Evolutionary conservation across 1,284 basidiomycete genomes (phyloP), one percentile per base, ranked within the genome.

Genomic region (Kwoniella shivajii): DNA sequence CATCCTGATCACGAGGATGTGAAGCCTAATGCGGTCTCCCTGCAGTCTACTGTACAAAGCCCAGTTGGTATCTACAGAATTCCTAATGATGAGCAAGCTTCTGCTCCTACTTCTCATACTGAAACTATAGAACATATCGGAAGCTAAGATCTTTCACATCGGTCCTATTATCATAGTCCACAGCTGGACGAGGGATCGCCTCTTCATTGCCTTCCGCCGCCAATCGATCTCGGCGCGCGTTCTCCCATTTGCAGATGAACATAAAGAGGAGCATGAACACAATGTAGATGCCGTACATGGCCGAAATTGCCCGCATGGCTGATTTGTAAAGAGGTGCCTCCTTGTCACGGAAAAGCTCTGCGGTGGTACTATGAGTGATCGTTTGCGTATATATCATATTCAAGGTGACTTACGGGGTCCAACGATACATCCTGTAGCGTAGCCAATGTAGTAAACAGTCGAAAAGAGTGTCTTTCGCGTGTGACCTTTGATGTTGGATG

Each of bases 401-500:
- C 4, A 22, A 6, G 37, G 10, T 24, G 2, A 52, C 56, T 57
- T 16, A 57, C 56, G 57, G 33, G 57, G 57, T 18, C 57, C 57
- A 6, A 45, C 51, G 34, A 59, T 59, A 26, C 45, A 50, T 18
- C 57, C 57, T 6, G 52, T 52, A 20, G 51, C 51, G 38, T 59
- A 59, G 10, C 51, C 56, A 18, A 53, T 20, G 30, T 57, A 57
- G 26, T 59, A 59, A 18, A 39, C 44, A 16, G 44, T 43, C 3
- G 56, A 57, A 16, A 57, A 52, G 16, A 54, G 22, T 3, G 56
- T 57, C 45, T 57, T 57, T 48, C 50, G 18, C 1, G 56, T 57
- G 29, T 57, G 56, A 20, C 56, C 56, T 33, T 57, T 57, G 45
- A 57, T 53, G 50, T 57, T 57, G 6, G 56, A 53, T 9, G 56